Conservation (phyloP, 2,329 filamentous ascomycete species). For the Trichophyton verrucosum region DNA sequence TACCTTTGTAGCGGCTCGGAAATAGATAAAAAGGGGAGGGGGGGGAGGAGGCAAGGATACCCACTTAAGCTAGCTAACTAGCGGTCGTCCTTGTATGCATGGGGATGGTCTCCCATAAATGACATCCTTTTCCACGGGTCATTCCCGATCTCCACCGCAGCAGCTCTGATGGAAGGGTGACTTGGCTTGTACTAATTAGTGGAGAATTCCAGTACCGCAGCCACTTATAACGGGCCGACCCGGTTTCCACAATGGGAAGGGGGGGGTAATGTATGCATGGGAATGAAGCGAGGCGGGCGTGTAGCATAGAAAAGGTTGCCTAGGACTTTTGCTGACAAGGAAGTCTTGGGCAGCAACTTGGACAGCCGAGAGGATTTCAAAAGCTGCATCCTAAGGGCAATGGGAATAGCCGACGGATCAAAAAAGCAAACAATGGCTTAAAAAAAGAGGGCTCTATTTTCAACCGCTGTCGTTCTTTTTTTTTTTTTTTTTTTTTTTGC, state of each 20-base stretch:
- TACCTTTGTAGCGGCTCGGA: neutral
- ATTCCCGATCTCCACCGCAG: neutral
- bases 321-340: neutral
- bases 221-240: conserved; percentile 5
- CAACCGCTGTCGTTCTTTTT: neutral
- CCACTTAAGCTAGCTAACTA: neutral
- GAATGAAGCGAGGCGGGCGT: neutral
- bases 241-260: conserved; percentile 2
- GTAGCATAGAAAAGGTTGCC: neutral
- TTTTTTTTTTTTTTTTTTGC: neutral
- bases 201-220: neutral
- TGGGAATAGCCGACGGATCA: conserved; percentile 1
- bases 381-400: neutral
- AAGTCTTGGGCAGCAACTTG: conserved; percentile 1
- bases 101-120: neutral
- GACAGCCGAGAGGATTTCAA: neutral
- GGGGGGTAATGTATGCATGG: neutral
- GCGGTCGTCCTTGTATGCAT: neutral
- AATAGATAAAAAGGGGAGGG: neutral
- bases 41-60: neutral
- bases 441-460: neutral
- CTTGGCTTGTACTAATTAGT: neutral
- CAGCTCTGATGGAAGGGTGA: neutral
- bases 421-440: neutral
- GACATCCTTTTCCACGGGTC: neutral